Evolutionary conservation across 2,329 filamentous ascomycete species (phyloP), one percentile per base, ranked within the genome.

Genomic region (Boeremia exigua): DNA sequence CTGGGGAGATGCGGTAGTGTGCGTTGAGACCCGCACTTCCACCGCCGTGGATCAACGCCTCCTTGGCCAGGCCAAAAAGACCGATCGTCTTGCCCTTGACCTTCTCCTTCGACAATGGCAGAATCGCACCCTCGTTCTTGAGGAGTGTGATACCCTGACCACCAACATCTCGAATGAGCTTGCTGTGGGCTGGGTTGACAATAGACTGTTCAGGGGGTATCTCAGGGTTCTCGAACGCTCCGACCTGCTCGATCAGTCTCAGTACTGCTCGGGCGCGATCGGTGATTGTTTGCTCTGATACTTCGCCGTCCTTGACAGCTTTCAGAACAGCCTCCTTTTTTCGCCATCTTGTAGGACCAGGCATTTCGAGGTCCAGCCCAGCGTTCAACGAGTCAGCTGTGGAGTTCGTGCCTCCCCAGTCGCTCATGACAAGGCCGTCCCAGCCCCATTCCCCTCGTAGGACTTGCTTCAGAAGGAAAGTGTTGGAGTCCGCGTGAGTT

Each of bases 401-500:
- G 2, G 71, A 73, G 53, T 76, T 75, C 7, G 69, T 72, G 30
- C 73, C 74, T 42, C 74, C 33, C 88, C 88, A 91, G 68, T 91
- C 88, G 39, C 81, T 85, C 62, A 82, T 86, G 0, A 87, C 82
- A 34, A 83, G 88, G 67, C 88, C 89, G 43, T 90, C 80, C 67
- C 88, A 92, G 0, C 85, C 87, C 89, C 88, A 92, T 68, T 91
- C 86, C 2, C 83, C 82, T 51, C 89, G 80, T n/a, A 92, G 77
- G 30, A 92, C 88, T 36, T 74, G 68, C 54, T 87, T 89, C n/a
- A 99, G 78, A 1, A 87, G 78, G 54, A 88, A 84, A 34, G 83
- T 79, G 70, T 90, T 84, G 2, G 88, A 83, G 54, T 90, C 85
- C 0, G 84, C 81, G 7, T 90, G 88, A 12, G 87, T 78, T 8